Base-by-base conservation (phyloP, 305 asterid species). In the Ruellia speciosa region DNA sequence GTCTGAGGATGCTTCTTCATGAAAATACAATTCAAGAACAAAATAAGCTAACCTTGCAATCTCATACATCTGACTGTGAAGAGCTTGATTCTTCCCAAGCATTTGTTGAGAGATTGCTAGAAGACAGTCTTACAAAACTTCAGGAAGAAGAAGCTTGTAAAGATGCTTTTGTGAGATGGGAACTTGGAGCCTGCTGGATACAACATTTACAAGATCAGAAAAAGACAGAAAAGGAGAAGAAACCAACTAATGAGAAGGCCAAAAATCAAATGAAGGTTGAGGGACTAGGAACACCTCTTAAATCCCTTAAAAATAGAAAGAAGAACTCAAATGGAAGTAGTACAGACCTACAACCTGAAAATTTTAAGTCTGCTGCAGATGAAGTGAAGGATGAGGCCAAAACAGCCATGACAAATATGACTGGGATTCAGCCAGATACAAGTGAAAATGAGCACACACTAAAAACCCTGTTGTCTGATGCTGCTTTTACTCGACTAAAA, bases 101-200 rank as follows among this genome's bases (percentile, higher is more conserved):
- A 59, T 86, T 84, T 79, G 90, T 90, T 14, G 81, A 76, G 82
- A 75, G 64, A 69, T 73, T 92, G 79, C 67, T 92, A 69, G 89
- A 79, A 81, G 86, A 77, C 58, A 88, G 99, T 80, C 88, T 88
- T 63, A 68, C 60, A 59, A 79, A 88, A 77, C 90, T 92, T 71
- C 79, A 69, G 74, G 85, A 86, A 76, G 92, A 88, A 77, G 81
- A 82, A 75, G 47, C 59, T 46, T 73, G 66, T 54, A 70, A 59
- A 20, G 95, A 92, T 66, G 67, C 80, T 70, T 88, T 81, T 62
- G 76, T 84, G 66, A 84, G 96, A 75, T 90, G 98, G 98, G 98
- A 90, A 72, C 96, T 90, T 70, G 96, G 96, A 58, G 98, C 98
- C 62, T 90, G 98, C 82, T 90, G 98, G 98, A 73, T 90, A 75